Evolutionary conservation across 345 rosid genomes (phyloP).

Genomic region (Citrus inodora): DNA sequence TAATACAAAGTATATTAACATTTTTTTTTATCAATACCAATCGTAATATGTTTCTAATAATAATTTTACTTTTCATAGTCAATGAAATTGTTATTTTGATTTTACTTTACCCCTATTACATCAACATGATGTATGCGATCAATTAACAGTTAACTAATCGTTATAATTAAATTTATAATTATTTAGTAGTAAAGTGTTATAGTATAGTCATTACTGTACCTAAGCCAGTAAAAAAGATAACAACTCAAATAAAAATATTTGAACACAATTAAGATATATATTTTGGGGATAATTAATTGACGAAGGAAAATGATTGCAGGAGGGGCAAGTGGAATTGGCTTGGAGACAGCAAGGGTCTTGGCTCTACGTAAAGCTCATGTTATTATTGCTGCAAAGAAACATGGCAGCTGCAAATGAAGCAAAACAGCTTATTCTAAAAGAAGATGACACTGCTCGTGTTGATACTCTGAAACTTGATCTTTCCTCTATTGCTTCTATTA

Average conservation of each 20-base stretch:
- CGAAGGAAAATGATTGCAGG: conserved; percentile 34
- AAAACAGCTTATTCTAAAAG: conserved; percentile 40
- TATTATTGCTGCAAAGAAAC: conserved; percentile 73
- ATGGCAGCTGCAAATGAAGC: conserved; percentile 68
- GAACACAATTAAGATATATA: not conserved
- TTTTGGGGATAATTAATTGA: not conserved
- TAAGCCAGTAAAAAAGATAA: not conserved
- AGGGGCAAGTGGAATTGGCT: conserved; percentile 90
- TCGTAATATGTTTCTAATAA: too few species aligned
- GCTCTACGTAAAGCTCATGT: conserved; percentile 67
- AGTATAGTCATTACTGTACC: too few species aligned
- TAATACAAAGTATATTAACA: too few species aligned
- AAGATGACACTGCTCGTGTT: conserved; percentile 35
- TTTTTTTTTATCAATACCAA: too few species aligned
- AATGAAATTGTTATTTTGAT: too few species aligned
- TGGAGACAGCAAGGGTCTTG: conserved; percentile 84
- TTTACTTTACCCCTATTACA: too few species aligned
- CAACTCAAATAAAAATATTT: not conserved
- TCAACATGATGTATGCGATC: too few species aligned
- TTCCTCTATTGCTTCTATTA: conserved; percentile 54
- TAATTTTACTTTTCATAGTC: too few species aligned
- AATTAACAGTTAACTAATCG: too few species aligned
- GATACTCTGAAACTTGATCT: conserved; percentile 59
- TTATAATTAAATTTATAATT: too few species aligned
- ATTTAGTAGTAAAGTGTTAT: too few species aligned